Evolutionary conservation across 305 asterid species (phyloP).

Genomic region (Solanum chacoense): DNA sequence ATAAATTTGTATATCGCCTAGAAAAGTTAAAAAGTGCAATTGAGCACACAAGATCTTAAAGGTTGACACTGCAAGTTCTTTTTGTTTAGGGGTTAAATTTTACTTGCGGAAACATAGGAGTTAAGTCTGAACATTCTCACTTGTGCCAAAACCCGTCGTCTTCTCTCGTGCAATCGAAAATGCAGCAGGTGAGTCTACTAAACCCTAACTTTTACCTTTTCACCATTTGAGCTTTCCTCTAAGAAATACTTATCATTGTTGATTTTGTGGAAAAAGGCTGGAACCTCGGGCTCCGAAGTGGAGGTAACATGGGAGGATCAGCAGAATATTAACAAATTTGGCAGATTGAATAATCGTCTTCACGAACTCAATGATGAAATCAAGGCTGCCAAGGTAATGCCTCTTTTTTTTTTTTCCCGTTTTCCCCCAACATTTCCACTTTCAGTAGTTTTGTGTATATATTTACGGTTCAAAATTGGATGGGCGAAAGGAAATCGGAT

Average conservation of each 20-base stretch:
- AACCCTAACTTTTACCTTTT: background rate
- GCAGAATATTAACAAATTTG: slow-evolving; percentile 84
- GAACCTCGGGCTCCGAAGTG: slow-evolving; percentile 57
- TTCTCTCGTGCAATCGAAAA: slow-evolving; percentile 9
- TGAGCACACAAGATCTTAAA: background rate
- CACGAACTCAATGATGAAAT: slow-evolving; percentile 94
- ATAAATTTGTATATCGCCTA: too few relatives aligned
- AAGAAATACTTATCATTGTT: background rate
- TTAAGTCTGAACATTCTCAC: background rate
- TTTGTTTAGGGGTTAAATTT: background rate
- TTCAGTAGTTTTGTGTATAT: background rate
- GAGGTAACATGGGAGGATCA: slow-evolving; percentile 98
- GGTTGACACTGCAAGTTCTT: background rate
- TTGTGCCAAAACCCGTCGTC: background rate
- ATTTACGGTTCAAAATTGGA: background rate
- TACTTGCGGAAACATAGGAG: background rate
- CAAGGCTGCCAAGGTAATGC: slow-evolving; percentile 66
- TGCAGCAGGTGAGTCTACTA: slow-evolving; percentile 53
- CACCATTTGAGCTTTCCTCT: background rate
- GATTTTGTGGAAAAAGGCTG: slow-evolving; percentile 33
- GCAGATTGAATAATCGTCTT: slow-evolving; percentile 73
- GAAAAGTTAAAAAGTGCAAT: too few relatives aligned
- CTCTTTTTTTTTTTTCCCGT: background rate
- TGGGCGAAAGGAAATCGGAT: background rate
- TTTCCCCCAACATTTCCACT: background rate